A percentile compares a stretch with the other conserved stretches of the same genome.
phyloP scores from a whole-genome alignment of 148 eudicot species.

The Polygonum aviculare region DNA sequence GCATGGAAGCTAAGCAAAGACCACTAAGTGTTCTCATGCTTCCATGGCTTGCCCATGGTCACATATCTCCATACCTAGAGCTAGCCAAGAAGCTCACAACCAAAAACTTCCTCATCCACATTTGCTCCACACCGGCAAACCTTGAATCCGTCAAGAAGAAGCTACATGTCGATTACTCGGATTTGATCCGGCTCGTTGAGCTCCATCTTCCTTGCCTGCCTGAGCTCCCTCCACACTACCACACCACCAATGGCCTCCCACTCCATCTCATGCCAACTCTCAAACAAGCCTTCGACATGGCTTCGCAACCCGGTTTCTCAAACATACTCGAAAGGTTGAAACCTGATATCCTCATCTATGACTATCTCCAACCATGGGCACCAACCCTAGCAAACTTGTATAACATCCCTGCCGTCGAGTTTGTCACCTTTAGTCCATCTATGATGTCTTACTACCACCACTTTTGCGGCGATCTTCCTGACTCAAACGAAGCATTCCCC shows the following conservation, averaged over 20 bases:
- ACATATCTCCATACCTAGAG: conserved; percentile 20
- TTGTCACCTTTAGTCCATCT: conserved; percentile 9
- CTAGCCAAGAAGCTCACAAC: conserved; percentile 23
- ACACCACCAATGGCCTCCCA: conserved; percentile 30
- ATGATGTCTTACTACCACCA: conserved; percentile 7
- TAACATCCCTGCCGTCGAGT: conserved; percentile 14
- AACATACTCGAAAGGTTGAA: conserved; percentile 7
- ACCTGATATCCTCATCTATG: conserved; percentile 24
- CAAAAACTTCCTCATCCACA: conserved; percentile 13
- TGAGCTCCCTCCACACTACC: conserved; percentile 26
- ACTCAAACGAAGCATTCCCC: conserved; percentile 9
- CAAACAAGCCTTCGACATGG: conserved; percentile 15
- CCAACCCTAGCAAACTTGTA: conserved; percentile 7
- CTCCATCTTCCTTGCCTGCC: conserved; percentile 20
- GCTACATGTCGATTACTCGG: conserved; percentile 3
- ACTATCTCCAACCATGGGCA: conserved; percentile 22
- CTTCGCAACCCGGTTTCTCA: conserved; percentile 8
- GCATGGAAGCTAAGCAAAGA: conserved; percentile 11
- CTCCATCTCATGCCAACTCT: conserved; percentile 22
- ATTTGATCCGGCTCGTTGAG: conserved; percentile 15
- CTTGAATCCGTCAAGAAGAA: conserved; percentile 16
- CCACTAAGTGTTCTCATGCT: conserved; percentile 11
- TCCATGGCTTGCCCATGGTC: conserved; percentile 19
- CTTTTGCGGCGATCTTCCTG: not conserved
- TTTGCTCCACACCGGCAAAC: conserved; percentile 22